Base-by-base conservation (phyloP, 768 basidiomycete species). In the Pleurotus platypus region DNA sequence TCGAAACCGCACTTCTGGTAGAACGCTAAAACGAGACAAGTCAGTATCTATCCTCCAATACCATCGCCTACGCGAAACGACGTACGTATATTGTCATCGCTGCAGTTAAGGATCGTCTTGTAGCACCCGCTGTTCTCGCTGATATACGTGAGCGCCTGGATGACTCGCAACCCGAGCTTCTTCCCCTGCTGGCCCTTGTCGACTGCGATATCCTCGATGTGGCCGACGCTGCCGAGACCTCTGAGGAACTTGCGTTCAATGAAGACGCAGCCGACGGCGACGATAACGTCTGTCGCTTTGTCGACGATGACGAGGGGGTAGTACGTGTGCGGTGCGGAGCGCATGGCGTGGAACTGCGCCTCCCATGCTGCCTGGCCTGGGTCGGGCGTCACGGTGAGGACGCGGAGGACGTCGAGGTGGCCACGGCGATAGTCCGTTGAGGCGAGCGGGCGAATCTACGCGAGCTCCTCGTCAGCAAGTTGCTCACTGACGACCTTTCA, bases 191-290 rank as follows among this genome's bases (percentile, higher is more conserved):
- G 83, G 43, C 70, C 76, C 72, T 88, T 86, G 72, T 90, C 85
- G 16, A 99, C 95, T 2, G 93, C 95, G 60, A 99, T 97, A 69
- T 99, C 97, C 73, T 99, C 97, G 61, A 99, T 94, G 67, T 99
- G 97, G 0, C 95, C 97, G 12, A 94, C 91, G 61, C 80, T 79
- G 18, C 92, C 92, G n/a, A 92, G 75, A 1, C 82, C 85, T 40
- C 94, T 82, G 43, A 94, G 75, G 79, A 98, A 98, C 76, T 99
- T 98, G 74, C 89, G 89, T 73, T 99, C 97, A 61, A 98, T 71
- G 67, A 98, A 84, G 55, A 97, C 76, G 5, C 85, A 81, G 16
- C 95, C 96, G 39, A 88, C 84, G 18, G 79, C 95, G 46, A 95
- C 88, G 67, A 99, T 86, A 62, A 76, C 74, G 75, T 97, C 92